Evolutionary conservation across 805 yeast species (phyloP).

Genomic region (Cyberlindnera bimundalis): DNA sequence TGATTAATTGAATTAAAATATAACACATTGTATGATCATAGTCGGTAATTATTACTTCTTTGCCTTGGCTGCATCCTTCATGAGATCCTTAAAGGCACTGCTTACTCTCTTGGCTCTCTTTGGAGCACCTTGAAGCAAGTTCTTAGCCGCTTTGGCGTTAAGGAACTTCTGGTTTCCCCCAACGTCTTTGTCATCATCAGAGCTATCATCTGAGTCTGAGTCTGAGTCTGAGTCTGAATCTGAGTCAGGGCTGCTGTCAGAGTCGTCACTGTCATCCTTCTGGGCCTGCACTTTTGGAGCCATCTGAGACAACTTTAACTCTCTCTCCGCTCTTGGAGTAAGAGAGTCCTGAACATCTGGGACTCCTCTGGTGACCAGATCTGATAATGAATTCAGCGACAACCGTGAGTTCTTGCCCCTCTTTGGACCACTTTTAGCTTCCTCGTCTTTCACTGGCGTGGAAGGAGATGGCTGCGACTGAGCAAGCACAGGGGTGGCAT

Average conservation of each 20-base stretch:
- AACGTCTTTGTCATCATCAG: constrained; percentile 20
- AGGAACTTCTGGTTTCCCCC: constrained; percentile 35
- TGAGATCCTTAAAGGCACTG: constrained; percentile 46
- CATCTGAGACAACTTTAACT: constrained; percentile 2
- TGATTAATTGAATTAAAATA: not conserved
- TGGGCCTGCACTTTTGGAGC: constrained; percentile 2
- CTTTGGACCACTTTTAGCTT: constrained; percentile 15
- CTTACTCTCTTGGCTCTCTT: constrained; percentile 29
- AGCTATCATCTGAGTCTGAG: constrained; percentile 28
- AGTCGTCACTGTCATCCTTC: constrained; percentile 18
- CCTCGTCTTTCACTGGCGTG: constrained; percentile 16
- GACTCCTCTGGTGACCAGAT: constrained; percentile 59
- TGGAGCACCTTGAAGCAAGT: constrained; percentile 34
- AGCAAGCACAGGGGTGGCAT: constrained; percentile 4
- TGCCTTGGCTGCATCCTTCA: constrained; percentile 39
- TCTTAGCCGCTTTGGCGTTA: constrained; percentile 43
- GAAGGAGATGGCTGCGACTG: constrained; percentile 18
- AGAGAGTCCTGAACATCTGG: constrained; percentile 60
- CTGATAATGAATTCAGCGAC: constrained; percentile 52
- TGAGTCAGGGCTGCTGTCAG: constrained; percentile 25
- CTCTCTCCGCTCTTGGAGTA: constrained; percentile 24
- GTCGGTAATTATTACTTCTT: constrained; percentile 3
- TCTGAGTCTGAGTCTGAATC: constrained; percentile 29
- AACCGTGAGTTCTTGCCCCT: constrained; percentile 31
- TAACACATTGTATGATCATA: constrained; percentile 4